phyloP scores from a whole-genome alignment of 495 filamentous ascomycete species.

The Pyronema omphalodes region DNA sequence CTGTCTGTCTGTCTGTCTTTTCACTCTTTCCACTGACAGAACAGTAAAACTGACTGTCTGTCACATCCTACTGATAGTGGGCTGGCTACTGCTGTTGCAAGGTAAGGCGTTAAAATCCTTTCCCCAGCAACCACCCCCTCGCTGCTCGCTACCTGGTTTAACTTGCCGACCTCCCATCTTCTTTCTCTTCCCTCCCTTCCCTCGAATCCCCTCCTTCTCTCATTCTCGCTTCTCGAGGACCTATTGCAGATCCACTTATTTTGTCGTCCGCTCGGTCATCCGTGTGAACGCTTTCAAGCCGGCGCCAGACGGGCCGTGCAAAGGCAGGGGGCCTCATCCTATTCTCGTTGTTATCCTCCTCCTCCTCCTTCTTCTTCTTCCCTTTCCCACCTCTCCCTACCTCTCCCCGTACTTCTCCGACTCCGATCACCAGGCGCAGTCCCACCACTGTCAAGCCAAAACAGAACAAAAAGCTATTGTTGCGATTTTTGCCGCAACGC shows the following conservation, averaged over 20 bases:
- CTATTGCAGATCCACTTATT: constrained; percentile 21
- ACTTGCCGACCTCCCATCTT: neutral
- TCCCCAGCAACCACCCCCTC: neutral
- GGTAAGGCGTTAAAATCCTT: constrained; percentile 1
- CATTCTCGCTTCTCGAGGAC: constrained; percentile 21
- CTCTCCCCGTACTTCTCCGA: neutral
- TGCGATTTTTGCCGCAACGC: too few species aligned
- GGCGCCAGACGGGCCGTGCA: constrained; percentile 25
- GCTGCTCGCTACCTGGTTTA: neutral
- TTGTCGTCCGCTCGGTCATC: constrained; percentile 24
- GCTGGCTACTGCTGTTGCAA: neutral
- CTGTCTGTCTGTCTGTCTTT: neutral
- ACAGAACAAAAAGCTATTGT: too few species aligned
- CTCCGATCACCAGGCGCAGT: too few species aligned
- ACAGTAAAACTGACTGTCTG: neutral
- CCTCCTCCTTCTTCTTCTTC: neutral
- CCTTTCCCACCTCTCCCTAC: neutral
- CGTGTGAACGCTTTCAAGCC: constrained; percentile 26
- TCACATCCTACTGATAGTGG: neutral
- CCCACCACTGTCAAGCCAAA: too few species aligned
- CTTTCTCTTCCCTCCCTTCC: constrained; percentile 15
- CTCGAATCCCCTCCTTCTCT: constrained; percentile 20
- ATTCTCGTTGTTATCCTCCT: neutral
- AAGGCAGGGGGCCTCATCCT: constrained; percentile 22
- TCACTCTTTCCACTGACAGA: neutral